Evolutionary conservation across 1,284 basidiomycete genomes (phyloP).

Genomic region (Ganoderma lingzhi): DNA sequence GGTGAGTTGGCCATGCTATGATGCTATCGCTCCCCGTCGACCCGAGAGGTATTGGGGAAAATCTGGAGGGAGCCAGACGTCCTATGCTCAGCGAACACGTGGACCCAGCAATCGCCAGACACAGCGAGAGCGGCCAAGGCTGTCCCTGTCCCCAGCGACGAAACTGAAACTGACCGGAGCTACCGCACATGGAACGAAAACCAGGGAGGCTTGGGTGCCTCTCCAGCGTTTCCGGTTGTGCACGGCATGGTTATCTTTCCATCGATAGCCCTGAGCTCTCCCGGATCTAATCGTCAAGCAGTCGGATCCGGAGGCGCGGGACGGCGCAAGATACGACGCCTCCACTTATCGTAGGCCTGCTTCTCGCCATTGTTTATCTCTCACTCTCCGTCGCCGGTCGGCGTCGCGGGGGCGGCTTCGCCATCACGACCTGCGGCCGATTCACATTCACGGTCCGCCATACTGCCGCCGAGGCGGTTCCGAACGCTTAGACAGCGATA

Average conservation of each 20-base stretch:
- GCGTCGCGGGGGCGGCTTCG: neutral
- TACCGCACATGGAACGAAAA: neutral
- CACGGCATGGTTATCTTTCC: constrained; percentile 9
- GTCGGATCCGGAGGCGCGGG: neutral
- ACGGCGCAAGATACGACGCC: constrained; percentile 1
- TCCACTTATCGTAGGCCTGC: neutral
- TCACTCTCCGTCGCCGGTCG: neutral
- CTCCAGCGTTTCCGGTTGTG: neutral
- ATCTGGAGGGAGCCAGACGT: neutral
- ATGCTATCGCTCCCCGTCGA: neutral
- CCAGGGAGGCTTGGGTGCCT: neutral
- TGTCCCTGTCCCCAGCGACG: neutral
- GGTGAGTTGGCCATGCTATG: neutral
- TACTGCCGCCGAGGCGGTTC: neutral
- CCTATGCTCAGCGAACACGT: neutral
- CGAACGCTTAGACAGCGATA: neutral
- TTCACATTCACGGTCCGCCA: neutral
- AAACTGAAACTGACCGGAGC: neutral
- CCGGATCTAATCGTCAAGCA: constrained; percentile 1
- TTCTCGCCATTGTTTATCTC: neutral
- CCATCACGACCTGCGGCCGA: neutral
- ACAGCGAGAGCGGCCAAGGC: neutral
- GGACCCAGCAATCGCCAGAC: neutral
- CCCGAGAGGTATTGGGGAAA: neutral
- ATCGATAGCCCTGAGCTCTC: constrained; percentile 10